phyloP scores from a whole-genome alignment of 1,139 yeast species.

The Candida frijolesensis region DNA sequence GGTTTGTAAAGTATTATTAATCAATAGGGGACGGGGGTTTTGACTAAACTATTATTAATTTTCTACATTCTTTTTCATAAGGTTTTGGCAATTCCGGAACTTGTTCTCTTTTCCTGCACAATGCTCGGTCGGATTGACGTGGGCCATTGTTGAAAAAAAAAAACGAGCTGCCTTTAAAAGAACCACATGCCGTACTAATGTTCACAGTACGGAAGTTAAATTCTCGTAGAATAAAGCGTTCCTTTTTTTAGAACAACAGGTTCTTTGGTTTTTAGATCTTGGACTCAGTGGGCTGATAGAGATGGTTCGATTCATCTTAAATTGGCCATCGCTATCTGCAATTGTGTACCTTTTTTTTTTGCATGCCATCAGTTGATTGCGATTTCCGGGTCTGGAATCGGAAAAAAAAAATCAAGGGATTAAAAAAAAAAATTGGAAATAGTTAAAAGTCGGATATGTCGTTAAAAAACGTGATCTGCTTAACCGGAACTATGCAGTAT shows the following conservation, averaged over 20 bases:
- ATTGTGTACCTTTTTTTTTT: not conserved
- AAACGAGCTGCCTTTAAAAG: not conserved
- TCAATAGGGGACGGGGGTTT: not conserved
- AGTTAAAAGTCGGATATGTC: no score
- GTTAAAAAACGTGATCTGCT: no score
- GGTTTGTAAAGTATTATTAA: not conserved
- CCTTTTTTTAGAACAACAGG: no score
- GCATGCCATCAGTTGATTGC: not conserved
- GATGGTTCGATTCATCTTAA: not conserved
- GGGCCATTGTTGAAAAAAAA: not conserved
- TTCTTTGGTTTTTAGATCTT: no score
- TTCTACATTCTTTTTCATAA: not conserved
- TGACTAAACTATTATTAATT: slow-evolving; percentile 1
- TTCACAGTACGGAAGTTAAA: not conserved
- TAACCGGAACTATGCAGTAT: no score
- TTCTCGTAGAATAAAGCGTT: not conserved
- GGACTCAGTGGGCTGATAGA: no score
- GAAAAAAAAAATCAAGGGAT: not conserved
- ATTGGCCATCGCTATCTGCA: not conserved
- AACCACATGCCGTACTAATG: not conserved
- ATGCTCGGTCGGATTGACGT: not conserved
- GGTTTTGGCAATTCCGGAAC: not conserved
- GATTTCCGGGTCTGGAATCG: not conserved
- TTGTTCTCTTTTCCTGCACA: not conserved
- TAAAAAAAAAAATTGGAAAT: not conserved